phyloP scores from a whole-genome alignment of 148 eudicot genomes.

The Chenopodium suecicum region DNA sequence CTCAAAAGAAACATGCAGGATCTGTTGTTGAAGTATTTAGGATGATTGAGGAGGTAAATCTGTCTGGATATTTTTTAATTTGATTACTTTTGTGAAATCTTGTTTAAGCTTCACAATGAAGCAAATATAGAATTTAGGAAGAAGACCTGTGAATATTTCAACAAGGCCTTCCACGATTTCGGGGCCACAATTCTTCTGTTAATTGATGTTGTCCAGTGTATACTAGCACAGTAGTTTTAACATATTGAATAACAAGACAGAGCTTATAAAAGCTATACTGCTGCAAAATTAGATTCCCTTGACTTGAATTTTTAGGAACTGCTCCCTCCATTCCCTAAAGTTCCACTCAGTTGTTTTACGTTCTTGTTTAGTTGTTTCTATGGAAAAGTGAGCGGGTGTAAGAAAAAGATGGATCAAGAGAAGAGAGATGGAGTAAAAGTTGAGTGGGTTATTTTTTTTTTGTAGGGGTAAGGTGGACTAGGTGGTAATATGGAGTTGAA shows the following conservation, averaged over 20 bases:
- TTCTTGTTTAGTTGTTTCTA: too few relatives aligned
- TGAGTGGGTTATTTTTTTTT: too few relatives aligned
- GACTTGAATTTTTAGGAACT: not conserved
- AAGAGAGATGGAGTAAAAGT: too few relatives aligned
- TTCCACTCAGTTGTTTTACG: too few relatives aligned
- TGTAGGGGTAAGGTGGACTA: too few relatives aligned
- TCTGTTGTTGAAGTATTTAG: slow-evolving; percentile 91
- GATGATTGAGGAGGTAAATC: slow-evolving; percentile 80
- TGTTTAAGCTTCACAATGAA: not conserved
- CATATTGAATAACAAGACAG: not conserved
- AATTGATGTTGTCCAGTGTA: not conserved
- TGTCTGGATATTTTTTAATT: not conserved
- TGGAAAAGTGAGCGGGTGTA: too few relatives aligned
- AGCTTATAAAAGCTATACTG: not conserved
- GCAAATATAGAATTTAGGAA: not conserved
- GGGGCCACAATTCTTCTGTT: not conserved
- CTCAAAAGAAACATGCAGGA: slow-evolving; percentile 78
- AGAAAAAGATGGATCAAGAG: too few relatives aligned
- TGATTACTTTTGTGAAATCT: not conserved
- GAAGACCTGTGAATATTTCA: not conserved
- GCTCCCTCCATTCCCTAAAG: too few relatives aligned
- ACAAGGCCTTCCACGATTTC: not conserved
- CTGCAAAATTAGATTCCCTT: not conserved
- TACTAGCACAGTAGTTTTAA: not conserved
- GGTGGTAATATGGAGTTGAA: too few relatives aligned